These are phyloP conservation scores for Berkeleyomyces basicola DNA, from an alignment of 2,329 filamentous ascomycete genomes.

Conservation along the genomic window DNA sequence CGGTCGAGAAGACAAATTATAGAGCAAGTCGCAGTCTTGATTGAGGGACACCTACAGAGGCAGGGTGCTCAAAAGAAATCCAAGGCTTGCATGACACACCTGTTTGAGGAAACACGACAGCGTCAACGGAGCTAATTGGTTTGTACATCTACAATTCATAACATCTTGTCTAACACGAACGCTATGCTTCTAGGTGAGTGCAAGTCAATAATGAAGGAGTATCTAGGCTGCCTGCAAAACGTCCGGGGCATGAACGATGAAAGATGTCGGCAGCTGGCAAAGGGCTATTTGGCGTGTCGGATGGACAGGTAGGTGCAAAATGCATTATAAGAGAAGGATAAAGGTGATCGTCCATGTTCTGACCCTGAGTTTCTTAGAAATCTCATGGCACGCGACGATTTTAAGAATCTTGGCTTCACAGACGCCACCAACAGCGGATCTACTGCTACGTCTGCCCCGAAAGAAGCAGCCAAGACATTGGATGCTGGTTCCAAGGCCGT, in stretches of 20 bases:
- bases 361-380: slow-evolving; percentile 41
- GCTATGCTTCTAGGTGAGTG: slow-evolving; percentile 53
- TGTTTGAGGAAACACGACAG: not conserved
- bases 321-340: not conserved
- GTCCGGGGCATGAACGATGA: slow-evolving; percentile 72
- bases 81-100: not conserved
- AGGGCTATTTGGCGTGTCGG: slow-evolving; percentile 74
- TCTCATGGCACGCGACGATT: slow-evolving; percentile 88
- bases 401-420: slow-evolving; percentile 75
- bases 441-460: not conserved
- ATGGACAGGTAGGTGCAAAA: slow-evolving; percentile 68
- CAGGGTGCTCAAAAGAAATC: not conserved
- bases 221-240: slow-evolving; percentile 74
- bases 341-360: not conserved
- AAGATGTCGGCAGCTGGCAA: slow-evolving; percentile 70
- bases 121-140: not conserved
- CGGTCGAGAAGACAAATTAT: not conserved
- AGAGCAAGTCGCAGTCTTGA: too few relatives aligned
- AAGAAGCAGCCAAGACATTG: not conserved
- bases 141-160: not conserved
- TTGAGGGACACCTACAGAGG: too few relatives aligned
- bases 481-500: not conserved
- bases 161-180: slow-evolving; percentile 3
- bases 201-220: slow-evolving; percentile 71
- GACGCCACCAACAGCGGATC: not conserved